A percentile compares a stretch with the other conserved stretches of the same genome.
Evolutionary conservation across 2,329 filamentous ascomycete genomes (phyloP).

Genomic region (Exophiala spinifera): DNA sequence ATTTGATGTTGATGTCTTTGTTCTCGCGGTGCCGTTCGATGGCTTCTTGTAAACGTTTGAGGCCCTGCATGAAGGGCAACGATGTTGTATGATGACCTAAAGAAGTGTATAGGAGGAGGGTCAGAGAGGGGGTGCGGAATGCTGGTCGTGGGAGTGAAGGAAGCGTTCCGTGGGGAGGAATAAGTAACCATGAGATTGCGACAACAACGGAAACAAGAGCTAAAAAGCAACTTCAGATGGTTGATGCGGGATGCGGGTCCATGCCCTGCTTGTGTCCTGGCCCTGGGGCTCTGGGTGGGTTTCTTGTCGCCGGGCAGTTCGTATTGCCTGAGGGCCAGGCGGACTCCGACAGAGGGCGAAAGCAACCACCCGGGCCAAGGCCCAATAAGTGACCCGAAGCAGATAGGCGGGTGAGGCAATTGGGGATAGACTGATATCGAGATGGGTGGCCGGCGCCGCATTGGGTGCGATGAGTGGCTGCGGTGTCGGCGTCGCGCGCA

Average conservation of each 20-base stretch:
- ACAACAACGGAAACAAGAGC: background rate
- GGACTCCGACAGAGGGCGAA: constrained; percentile 11
- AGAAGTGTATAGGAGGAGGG: constrained; percentile 5
- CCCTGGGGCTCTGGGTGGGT: background rate
- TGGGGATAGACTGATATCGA: background rate
- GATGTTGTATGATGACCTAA: constrained; percentile 21
- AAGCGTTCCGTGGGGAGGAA: constrained; percentile 25
- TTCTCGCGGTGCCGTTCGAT: constrained; percentile 29
- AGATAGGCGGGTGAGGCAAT: background rate
- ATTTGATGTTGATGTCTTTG: constrained; percentile 31
- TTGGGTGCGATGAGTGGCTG: constrained; percentile 9
- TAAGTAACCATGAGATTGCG: constrained; percentile 21
- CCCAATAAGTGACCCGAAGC: background rate
- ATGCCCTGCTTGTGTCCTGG: too few species aligned
- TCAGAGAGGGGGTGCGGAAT: constrained; percentile 29
- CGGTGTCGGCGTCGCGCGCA: constrained; percentile 2
- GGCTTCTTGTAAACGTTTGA: constrained; percentile 28
- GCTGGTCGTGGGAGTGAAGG: constrained; percentile 14
- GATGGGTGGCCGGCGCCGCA: background rate
- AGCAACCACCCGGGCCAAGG: background rate
- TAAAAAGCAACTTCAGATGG: constrained; percentile 2
- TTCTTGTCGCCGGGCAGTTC: too few species aligned
- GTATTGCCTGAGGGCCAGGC: background rate
- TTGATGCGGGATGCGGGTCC: too few species aligned
- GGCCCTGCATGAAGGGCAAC: constrained; percentile 28